Conservation (phyloP, 208 protist species). For the Acanthamoeba divionensis region DNA sequence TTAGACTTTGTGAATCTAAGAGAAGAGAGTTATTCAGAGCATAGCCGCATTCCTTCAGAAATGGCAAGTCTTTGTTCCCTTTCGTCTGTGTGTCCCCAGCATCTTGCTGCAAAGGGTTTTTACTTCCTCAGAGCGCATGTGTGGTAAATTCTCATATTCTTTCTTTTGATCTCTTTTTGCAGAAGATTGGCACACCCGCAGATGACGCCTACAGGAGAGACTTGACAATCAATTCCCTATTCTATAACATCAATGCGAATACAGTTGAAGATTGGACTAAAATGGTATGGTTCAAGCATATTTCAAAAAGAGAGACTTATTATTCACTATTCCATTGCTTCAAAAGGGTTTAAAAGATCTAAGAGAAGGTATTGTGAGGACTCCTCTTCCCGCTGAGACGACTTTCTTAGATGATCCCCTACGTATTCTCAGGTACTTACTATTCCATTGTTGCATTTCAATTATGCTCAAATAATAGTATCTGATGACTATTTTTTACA, state of each 20-base stretch:
- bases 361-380: slow-evolving; percentile 83
- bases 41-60: slow-evolving; percentile 90
- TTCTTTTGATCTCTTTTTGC: too few species aligned
- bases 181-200: slow-evolving; percentile 72
- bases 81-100: background rate
- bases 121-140: too few species aligned
- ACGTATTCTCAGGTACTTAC: slow-evolving; percentile 87
- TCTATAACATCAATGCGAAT: slow-evolving; percentile 96
- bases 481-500: too few species aligned
- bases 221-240: slow-evolving; percentile 98
- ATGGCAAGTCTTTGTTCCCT: slow-evolving; percentile 53
- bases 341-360: slow-evolving; percentile 91
- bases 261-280: slow-evolving; percentile 92
- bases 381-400: slow-evolving; percentile 70
- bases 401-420: slow-evolving; percentile 89
- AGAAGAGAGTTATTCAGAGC: slow-evolving; percentile 88
- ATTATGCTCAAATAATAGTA: too few species aligned
- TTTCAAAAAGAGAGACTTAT: too few species aligned
- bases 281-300: too few species aligned
- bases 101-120: too few species aligned
- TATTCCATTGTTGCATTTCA: too few species aligned
- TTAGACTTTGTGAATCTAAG: slow-evolving; percentile 97
- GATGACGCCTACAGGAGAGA: slow-evolving; percentile 95
- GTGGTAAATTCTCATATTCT: too few species aligned
- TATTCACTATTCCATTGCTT: slow-evolving; percentile 83